Percentiles rank a stretch among this genome's conserved stretches.
Evolutionary conservation across 331 rosid genomes (phyloP).

Genomic region (Dryas integrifolia): DNA sequence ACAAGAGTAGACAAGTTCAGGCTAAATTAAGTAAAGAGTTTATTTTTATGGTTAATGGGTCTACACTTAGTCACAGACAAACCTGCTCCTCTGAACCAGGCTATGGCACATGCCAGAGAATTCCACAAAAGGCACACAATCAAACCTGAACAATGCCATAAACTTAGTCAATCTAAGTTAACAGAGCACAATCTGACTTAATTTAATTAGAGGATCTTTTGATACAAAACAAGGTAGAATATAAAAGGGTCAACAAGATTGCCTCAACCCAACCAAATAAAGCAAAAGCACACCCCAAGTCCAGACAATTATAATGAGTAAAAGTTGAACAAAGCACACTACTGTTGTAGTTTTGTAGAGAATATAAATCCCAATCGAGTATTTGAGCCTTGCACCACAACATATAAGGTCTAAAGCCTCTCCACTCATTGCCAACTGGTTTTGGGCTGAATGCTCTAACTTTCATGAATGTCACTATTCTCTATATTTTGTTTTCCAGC

Average conservation of each 20-base stretch:
- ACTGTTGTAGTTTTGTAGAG: no score
- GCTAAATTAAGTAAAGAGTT: slow-evolving; percentile 10
- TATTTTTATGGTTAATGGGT: neutral
- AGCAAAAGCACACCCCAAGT: neutral
- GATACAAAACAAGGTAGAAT: neutral
- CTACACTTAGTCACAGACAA: slow-evolving; percentile 2
- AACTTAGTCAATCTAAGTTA: slow-evolving; percentile 24
- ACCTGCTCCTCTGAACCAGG: slow-evolving; percentile 55
- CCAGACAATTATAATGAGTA: neutral
- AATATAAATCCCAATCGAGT: no score
- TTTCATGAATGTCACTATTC: no score
- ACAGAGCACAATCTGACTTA: neutral
- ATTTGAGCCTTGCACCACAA: no score
- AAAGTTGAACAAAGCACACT: no score
- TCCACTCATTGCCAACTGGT: no score
- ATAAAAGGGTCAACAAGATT: neutral
- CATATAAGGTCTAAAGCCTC: no score
- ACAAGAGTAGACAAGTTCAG: slow-evolving; percentile 12
- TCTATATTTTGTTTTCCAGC: neutral
- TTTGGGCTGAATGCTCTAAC: no score
- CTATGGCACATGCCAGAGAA: slow-evolving; percentile 52
- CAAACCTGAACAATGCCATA: slow-evolving; percentile 51
- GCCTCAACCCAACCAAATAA: neutral
- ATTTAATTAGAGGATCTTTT: neutral
- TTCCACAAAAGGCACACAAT: slow-evolving; percentile 57